A percentile compares a stretch with the other conserved stretches of the same genome.
phyloP scores from a whole-genome alignment of 2,329 filamentous ascomycete genomes.

The Truncatella angustata region DNA sequence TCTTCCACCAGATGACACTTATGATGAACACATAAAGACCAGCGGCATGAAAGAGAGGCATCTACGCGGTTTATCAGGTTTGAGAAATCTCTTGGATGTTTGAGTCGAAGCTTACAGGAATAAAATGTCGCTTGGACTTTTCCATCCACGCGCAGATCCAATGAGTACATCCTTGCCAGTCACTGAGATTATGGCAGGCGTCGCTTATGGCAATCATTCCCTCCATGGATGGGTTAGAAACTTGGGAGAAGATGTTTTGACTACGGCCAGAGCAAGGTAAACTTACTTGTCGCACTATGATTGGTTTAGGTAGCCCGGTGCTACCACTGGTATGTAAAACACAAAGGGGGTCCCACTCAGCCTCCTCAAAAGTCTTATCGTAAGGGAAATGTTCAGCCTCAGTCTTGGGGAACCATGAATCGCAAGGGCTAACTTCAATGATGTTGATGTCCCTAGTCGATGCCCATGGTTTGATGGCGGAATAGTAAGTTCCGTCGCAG shows the following conservation, averaged over 20 bases:
- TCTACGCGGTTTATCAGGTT: constrained; percentile 15
- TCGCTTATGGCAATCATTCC: constrained; percentile 36
- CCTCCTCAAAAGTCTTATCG: constrained; percentile 35
- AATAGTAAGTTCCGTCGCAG: constrained; percentile 24
- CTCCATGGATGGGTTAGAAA: constrained; percentile 32
- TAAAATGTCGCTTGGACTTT: neutral
- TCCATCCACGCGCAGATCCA: constrained; percentile 15
- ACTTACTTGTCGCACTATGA: no score
- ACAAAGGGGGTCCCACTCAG: constrained; percentile 32
- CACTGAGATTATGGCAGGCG: constrained; percentile 21
- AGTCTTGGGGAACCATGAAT: constrained; percentile 30
- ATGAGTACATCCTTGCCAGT: constrained; percentile 20
- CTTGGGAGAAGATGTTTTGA: no score
- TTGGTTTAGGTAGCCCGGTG: constrained; percentile 40
- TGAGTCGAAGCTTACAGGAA: constrained; percentile 4
- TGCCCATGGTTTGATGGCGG: constrained; percentile 31
- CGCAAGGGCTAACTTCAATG: constrained; percentile 26
- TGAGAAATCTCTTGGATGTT: neutral
- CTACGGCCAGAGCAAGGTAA: no score
- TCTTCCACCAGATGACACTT: constrained; percentile 29
- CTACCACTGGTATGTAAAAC: constrained; percentile 43
- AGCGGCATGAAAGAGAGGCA: constrained; percentile 40
- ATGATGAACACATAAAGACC: constrained; percentile 25
- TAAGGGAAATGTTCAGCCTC: constrained; percentile 31
- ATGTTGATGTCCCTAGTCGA: constrained; percentile 31